phyloP scores from a whole-genome alignment of 78 protist genomes.

The slime mould (Dictyostelium discoideum) region dicty_2.7 NC_007090.3:3452001-3452500 shows the following conservation, averaged over 20 bases:
- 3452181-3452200: not conserved
- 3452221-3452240: not conserved
- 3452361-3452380: not conserved
- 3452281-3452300: not conserved
- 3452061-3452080: not conserved
- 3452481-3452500: not conserved
- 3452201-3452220: not conserved
- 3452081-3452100: not conserved
- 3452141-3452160: not conserved
- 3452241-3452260: not conserved
- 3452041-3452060: not conserved
- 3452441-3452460: not conserved
- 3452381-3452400: not conserved
- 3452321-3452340: not conserved
- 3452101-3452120: not conserved
- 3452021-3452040: not conserved
- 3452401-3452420: not conserved
- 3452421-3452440: not conserved
- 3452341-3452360: not conserved
- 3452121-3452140: not conserved
- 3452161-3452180: not conserved
- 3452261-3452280: not conserved
- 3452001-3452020: not conserved
- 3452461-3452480: not conserved
- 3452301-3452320: not conserved